Evolutionary conservation across 2,329 filamentous ascomycete species (phyloP).

Genomic region (Westerdykella sp.): DNA sequence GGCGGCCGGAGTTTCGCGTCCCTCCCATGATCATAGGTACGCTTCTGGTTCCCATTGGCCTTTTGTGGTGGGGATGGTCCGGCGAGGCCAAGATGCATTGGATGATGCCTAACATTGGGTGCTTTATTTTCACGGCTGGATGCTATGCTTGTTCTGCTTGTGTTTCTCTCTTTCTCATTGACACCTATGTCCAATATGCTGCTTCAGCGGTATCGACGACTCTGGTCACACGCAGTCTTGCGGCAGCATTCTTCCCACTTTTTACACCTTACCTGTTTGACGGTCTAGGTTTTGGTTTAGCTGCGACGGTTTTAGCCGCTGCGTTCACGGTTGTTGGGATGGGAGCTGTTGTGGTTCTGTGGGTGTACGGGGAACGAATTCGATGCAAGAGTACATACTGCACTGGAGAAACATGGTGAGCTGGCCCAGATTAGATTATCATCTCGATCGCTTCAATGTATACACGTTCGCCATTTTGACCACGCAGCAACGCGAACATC

Average conservation of each 20-base stretch:
- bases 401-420: too few relatives aligned
- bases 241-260: constrained; percentile 49
- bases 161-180: constrained; percentile 58
- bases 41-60: constrained; percentile 44
- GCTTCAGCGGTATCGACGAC: constrained; percentile 55
- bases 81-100: constrained; percentile 49
- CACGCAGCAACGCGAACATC: too few relatives aligned
- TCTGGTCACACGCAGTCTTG: constrained; percentile 51
- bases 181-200: constrained; percentile 48
- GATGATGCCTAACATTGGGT: constrained; percentile 51
- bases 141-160: constrained; percentile 52
- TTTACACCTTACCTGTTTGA: constrained; percentile 54
- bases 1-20: constrained; percentile 40
- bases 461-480: too few relatives aligned
- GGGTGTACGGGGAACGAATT: too few relatives aligned
- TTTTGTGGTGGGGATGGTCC: constrained; percentile 52
- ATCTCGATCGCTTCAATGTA: too few relatives aligned
- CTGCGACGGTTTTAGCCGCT: constrained; percentile 50
- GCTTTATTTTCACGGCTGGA: constrained; percentile 42
- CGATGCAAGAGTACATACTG: too few relatives aligned
- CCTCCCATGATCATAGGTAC: constrained; percentile 52
- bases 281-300: constrained; percentile 53
- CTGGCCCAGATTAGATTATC: too few relatives aligned
- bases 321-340: constrained; percentile 42
- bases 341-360: too few relatives aligned